These are phyloP conservation scores for Eutrema heterophyllum DNA, from an alignment of 345 rosid species.

Conservation along the genomic window DNA sequence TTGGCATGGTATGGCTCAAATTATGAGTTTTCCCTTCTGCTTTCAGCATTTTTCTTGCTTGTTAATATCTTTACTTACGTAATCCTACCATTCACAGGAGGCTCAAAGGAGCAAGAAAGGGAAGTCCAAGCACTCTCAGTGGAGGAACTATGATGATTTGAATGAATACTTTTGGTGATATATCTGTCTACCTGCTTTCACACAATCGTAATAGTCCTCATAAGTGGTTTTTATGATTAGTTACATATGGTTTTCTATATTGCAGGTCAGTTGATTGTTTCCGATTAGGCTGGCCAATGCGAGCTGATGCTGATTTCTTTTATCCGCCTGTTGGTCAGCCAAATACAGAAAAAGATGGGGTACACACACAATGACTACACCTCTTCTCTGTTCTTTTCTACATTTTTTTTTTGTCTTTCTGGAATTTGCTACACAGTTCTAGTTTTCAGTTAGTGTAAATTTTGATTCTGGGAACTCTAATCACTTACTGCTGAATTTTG, in stretches of 20 bases:
- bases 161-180: conserved; percentile 94
- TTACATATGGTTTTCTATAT: conserved; percentile 16
- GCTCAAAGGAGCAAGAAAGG: conserved; percentile 78
- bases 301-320: conserved; percentile 94
- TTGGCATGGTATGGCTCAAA: conserved; percentile 48
- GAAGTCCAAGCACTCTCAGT: conserved; percentile 94
- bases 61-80: background rate
- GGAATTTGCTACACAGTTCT: background rate
- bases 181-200: background rate
- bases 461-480: background rate
- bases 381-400: conserved; percentile 3
- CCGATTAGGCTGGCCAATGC: conserved; percentile 99
- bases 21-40: background rate
- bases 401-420: background rate
- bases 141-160: conserved; percentile 99
- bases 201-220: background rate
- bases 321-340: conserved; percentile 32
- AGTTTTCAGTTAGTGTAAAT: background rate
- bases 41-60: background rate
- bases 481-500: background rate
- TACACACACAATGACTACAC: conserved; percentile 24
- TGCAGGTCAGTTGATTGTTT: conserved; percentile 96
- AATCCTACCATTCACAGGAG: conserved; percentile 55
- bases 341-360: conserved; percentile 56
- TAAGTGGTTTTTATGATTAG: background rate